These are phyloP conservation scores for Cryphonectria parasitica DNA, from an alignment of 2,329 filamentous ascomycete species.

Conservation along the genomic window DNA sequence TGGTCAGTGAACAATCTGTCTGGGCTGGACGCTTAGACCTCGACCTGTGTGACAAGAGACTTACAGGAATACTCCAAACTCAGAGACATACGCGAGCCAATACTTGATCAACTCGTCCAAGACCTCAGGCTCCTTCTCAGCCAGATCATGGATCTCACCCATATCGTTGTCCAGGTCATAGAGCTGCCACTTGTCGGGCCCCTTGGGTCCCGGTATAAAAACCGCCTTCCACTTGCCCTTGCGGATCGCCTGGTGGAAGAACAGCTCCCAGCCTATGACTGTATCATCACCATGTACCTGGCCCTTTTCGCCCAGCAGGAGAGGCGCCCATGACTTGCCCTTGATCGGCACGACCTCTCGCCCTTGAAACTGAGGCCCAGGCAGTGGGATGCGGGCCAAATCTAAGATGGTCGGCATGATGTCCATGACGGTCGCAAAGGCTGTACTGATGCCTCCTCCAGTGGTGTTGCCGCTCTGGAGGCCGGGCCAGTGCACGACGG, in stretches of 20 bases:
- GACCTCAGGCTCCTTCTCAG: conserved; percentile 38
- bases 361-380: conserved; percentile 51
- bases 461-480: neutral
- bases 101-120: conserved; percentile 40
- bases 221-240: conserved; percentile 46
- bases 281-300: conserved; percentile 42
- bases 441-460: conserved; percentile 43
- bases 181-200: conserved; percentile 53
- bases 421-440: conserved; percentile 57
- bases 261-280: conserved; percentile 44
- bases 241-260: conserved; percentile 39
- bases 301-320: conserved; percentile 33
- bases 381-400: conserved; percentile 52
- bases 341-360: conserved; percentile 40
- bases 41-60: neutral
- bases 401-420: conserved; percentile 53
- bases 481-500: conserved; percentile 40
- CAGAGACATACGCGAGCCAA: conserved; percentile 47
- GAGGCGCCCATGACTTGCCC: conserved; percentile 41
- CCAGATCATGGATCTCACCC: conserved; percentile 48
- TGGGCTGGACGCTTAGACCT: neutral
- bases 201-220: conserved; percentile 53
- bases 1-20: neutral
- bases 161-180: conserved; percentile 51
- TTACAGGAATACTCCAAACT: conserved; percentile 56